Conservation (phyloP, 495 filamentous ascomycete species). For the Massariosphaeria phaeospora region DNA sequence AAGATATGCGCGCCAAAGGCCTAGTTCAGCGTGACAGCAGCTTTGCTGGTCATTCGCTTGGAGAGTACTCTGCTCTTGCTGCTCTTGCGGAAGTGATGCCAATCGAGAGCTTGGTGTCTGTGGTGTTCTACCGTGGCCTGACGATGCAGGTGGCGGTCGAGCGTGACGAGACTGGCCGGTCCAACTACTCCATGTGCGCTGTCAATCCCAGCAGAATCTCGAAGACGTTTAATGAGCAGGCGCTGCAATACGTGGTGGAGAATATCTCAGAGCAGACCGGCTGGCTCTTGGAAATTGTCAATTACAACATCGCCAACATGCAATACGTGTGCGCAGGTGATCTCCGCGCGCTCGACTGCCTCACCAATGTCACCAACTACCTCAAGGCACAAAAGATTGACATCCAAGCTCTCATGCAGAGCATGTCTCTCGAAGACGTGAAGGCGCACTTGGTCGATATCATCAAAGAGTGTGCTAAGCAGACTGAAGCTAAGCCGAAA, state of each 20-base stretch:
- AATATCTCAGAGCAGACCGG: conserved; percentile 86
- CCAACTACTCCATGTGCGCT: conserved; percentile 98
- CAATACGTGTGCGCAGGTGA: conserved; percentile 98
- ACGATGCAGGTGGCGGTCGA: conserved; percentile 99
- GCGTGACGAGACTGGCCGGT: conserved; percentile 84
- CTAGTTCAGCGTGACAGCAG: conserved; percentile 92
- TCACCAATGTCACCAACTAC: conserved; percentile 88
- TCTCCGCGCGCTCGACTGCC: conserved; percentile 87
- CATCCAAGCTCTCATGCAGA: conserved; percentile 84
- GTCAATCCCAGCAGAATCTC: conserved; percentile 97
- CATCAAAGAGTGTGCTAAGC: conserved; percentile 75
- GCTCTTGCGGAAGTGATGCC: conserved; percentile 98
- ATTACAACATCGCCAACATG: conserved; percentile 97
- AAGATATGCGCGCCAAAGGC: conserved; percentile 97
- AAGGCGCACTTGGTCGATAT: conserved; percentile 79
- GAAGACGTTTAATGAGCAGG: conserved; percentile 96
- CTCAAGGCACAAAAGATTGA: conserved; percentile 94
- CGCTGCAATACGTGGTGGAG: conserved; percentile 89
- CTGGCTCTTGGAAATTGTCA: conserved; percentile 97
- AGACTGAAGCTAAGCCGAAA: conserved; percentile 79
- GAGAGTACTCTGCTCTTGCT: conserved; percentile 95
- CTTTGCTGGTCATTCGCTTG: conserved; percentile 96
- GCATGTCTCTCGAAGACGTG: conserved; percentile 74
- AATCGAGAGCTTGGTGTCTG: conserved; percentile 94
- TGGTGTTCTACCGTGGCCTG: conserved; percentile 97